phyloP scores from a whole-genome alignment of 2,329 filamentous ascomycete genomes.

The Xylariaceae sp. region DNA sequence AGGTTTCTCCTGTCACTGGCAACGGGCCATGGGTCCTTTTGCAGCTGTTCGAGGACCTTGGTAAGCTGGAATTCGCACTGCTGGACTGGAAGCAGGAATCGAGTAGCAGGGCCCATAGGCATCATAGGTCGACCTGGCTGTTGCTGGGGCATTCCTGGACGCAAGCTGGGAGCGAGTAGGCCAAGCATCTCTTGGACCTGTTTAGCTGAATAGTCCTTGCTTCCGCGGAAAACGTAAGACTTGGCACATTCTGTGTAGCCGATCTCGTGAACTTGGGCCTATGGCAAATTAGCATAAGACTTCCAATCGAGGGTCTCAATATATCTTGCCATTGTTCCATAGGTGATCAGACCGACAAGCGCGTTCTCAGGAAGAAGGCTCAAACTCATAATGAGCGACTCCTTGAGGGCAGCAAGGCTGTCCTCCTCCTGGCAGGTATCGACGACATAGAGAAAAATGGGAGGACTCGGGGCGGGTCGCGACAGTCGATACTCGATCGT shows the following conservation, averaged over 20 bases:
- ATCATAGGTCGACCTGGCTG: conserved; percentile 71
- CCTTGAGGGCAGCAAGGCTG: conserved; percentile 75
- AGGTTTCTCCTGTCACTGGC: conserved; percentile 87
- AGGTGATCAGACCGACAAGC: conserved; percentile 79
- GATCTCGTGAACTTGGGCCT: conserved; percentile 95
- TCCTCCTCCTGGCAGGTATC: conserved; percentile 88
- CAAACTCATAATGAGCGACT: conserved; percentile 82
- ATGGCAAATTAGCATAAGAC: too few species aligned
- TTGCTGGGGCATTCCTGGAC: conserved; percentile 69
- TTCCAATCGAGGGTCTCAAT: too few species aligned
- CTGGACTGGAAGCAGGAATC: conserved; percentile 90
- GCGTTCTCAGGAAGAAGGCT: conserved; percentile 77
- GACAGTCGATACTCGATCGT: conserved; percentile 87
- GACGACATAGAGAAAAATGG: conserved; percentile 83
- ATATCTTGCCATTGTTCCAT: conserved; percentile 85
- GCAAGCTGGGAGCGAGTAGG: conserved; percentile 65
- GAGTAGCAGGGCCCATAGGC: conserved; percentile 74
- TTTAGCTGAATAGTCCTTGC: conserved; percentile 96
- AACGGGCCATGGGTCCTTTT: conserved; percentile 97
- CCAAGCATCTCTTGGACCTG: conserved; percentile 99
- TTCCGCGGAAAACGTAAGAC: conserved; percentile 96
- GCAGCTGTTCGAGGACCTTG: conserved; percentile 89
- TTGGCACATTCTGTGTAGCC: conserved; percentile 98
- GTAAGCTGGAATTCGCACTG: conserved; percentile 97
- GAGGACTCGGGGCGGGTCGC: conserved; percentile 76